Conservation (phyloP, 2,329 filamentous ascomycete species). For the Xylariaceae sp. region DNA sequence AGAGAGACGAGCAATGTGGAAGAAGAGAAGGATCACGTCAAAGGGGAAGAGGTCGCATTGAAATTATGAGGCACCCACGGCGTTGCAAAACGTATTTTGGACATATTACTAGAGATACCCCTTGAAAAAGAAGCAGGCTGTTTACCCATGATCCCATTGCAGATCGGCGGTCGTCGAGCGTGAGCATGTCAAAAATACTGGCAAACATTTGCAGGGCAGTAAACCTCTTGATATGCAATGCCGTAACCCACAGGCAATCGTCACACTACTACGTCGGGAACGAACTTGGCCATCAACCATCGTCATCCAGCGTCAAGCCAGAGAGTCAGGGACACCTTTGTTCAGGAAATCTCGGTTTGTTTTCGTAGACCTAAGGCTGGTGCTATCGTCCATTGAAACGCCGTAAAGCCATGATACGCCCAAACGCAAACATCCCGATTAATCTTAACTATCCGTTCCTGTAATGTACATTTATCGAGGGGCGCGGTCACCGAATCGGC, state of each 20-base stretch:
- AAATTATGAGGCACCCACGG: background rate
- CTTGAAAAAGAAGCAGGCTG: background rate
- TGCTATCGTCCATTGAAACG: constrained; percentile 53
- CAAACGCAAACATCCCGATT: constrained; percentile 41
- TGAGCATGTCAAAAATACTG: background rate
- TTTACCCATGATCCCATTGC: background rate
- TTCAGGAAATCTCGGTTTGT: constrained; percentile 53
- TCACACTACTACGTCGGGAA: constrained; percentile 20
- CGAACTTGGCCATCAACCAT: constrained; percentile 84
- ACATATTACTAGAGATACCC: constrained; percentile 22
- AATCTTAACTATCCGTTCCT: constrained; percentile 29
- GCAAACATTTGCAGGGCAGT: background rate
- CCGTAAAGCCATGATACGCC: constrained; percentile 42
- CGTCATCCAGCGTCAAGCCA: constrained; percentile 51
- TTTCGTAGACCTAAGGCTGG: constrained; percentile 51
- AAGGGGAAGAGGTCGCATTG: background rate
- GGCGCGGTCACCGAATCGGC: constrained; percentile 66
- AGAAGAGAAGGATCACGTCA: no score
- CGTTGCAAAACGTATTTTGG: background rate
- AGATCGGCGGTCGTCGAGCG: background rate
- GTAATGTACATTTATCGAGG: constrained; percentile 29
- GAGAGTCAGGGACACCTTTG: constrained; percentile 89
- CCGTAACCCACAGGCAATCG: background rate
- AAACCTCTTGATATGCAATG: background rate
- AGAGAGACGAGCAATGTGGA: background rate